phyloP scores from a whole-genome alignment of 371 early-diverging fungal genomes.

The Mortierella sp. region DNA sequence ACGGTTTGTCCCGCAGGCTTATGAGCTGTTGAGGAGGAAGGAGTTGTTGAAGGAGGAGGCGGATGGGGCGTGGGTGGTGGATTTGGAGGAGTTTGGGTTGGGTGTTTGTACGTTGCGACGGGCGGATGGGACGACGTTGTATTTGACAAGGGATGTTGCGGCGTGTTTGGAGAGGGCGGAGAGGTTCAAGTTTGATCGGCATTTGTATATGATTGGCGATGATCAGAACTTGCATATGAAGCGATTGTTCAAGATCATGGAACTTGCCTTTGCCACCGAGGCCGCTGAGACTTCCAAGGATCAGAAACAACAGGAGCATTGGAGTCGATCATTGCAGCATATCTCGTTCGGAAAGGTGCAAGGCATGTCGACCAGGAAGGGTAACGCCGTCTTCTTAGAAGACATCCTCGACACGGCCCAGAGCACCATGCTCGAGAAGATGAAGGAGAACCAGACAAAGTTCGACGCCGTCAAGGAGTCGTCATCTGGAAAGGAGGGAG shows the following conservation, averaged over 20 bases:
- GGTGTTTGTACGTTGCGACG: slow-evolving; percentile 86
- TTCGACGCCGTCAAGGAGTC: slow-evolving; percentile 55
- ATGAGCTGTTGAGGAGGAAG: slow-evolving; percentile 71
- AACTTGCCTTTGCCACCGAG: slow-evolving; percentile 63
- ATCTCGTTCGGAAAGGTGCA: slow-evolving; percentile 95
- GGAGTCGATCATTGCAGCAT: slow-evolving; percentile 84
- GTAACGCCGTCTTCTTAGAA: slow-evolving; percentile 96
- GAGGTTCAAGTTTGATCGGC: slow-evolving; percentile 82
- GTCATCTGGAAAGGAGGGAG: neutral
- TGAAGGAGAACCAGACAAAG: slow-evolving; percentile 83
- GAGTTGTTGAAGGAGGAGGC: slow-evolving; percentile 66
- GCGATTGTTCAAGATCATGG: slow-evolving; percentile 92
- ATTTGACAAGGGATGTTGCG: slow-evolving; percentile 97
- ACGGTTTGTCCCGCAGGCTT: slow-evolving; percentile 75
- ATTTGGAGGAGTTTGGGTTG: slow-evolving; percentile 80
- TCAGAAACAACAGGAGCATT: slow-evolving; percentile 57
- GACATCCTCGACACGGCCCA: slow-evolving; percentile 94
- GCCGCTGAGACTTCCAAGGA: neutral
- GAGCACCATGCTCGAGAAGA: slow-evolving; percentile 88
- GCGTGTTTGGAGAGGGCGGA: slow-evolving; percentile 88
- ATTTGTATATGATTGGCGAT: slow-evolving; percentile 94
- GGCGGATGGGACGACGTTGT: slow-evolving; percentile 95
- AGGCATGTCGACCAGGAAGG: slow-evolving; percentile 97
- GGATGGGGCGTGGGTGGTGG: slow-evolving; percentile 81
- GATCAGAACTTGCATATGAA: slow-evolving; percentile 94